These are phyloP conservation scores for Ogataea henricii DNA, from an alignment of 805 yeast species.

Conservation along the genomic window DNA sequence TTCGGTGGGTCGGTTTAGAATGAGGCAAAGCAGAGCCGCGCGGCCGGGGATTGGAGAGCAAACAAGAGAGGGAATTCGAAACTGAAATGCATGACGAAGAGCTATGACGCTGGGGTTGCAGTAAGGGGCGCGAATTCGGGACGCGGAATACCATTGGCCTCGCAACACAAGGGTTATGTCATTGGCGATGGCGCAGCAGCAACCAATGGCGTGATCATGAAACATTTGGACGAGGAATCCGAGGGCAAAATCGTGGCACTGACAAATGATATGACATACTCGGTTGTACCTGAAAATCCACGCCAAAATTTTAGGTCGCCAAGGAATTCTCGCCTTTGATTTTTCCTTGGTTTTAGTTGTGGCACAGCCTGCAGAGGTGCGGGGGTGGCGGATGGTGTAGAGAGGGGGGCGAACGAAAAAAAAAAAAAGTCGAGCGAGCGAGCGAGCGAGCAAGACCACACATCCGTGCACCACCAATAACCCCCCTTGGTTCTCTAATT, in stretches of 20 bases:
- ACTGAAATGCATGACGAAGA: not conserved
- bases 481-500: too few species aligned
- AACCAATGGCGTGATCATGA: constrained; percentile 1
- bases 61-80: not conserved
- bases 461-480: not conserved
- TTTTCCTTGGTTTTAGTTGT: not conserved
- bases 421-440: too few species aligned
- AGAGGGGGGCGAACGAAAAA: not conserved
- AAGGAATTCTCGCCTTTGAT: too few species aligned
- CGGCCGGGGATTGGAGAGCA: constrained; percentile 1
- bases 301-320: not conserved
- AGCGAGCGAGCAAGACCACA: too few species aligned
- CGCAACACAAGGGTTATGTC: not conserved
- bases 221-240: too few species aligned
- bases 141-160: not conserved
- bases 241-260: too few species aligned
- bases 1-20: not conserved
- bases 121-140: not conserved
- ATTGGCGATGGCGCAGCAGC: not conserved
- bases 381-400: too few species aligned
- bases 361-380: constrained; percentile 7
- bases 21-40: constrained; percentile 3
- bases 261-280: not conserved
- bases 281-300: constrained; percentile 2
- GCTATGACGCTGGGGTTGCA: constrained; percentile 1